Evolutionary conservation across 257 asterid genomes (phyloP), one percentile per base, ranked within the genome.

Genomic region (Scutellaria galericulata): DNA sequence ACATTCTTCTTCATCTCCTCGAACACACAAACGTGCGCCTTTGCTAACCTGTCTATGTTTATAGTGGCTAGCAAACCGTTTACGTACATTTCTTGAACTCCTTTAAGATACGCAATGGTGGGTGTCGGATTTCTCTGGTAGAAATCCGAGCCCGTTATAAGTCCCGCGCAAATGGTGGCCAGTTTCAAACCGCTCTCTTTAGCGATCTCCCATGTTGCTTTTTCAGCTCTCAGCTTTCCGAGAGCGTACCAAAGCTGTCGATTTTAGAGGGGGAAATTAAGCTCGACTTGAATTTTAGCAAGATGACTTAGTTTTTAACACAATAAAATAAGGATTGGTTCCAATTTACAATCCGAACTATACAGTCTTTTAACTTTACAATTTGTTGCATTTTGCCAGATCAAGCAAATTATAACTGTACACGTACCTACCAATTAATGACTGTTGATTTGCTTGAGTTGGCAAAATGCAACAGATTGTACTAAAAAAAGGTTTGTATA

Each of bases 211-310:
- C 90, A 84, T 1, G 98, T 97, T 0, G 87, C 90, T 57, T 83
- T 88, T 70, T 94, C 99, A 1, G 97, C 95, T 72, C 88, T 89
- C 58, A 91, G 71, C 82, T 94, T 94, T 57, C 99, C 99, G 83
- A 94, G 58, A 12, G 99, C 99, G 65, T 91, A 94, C 99, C 98
- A 94, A 2, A 94, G 88, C 99, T 94, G 87, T 51, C 22, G 47
- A 73, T 24, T 68, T 52, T 35, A n/a, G 24, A 74, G 39, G 40
- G 70, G 40, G 18, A 13, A 2, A 42, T 62, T 11, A 47, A 11
- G 58, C 56, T 55, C 12, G 40, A 37, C 7, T 22, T 20, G 22
- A 8, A 41, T 5, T 7, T 13, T n/a, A 4, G 9, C 37, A 62
- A 37, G 31, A 40, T 7, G 20, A 64, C 24, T 31, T 50, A 39